Evolutionary conservation across 1,284 basidiomycete genomes (phyloP), one percentile per base, ranked within the genome.

Genomic region (Cystobasidium sp.): DNA sequence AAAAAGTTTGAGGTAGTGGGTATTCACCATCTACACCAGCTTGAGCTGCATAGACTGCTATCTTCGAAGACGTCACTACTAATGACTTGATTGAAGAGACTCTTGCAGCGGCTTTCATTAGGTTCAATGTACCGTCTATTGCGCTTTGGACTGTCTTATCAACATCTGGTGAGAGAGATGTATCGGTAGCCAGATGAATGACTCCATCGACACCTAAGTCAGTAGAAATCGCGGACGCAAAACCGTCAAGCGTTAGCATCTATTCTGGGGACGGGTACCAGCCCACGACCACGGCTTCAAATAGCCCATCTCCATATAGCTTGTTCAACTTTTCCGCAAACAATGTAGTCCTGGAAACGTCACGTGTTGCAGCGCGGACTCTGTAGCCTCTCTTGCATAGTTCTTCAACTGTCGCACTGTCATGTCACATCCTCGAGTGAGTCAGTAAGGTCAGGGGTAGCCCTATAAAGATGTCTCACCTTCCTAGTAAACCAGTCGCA

Each of bases 51-150:
- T 49, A 69, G 16, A 67, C 65, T 18, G 66, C 55, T 18, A 69
- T 41, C 37, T 53, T 51, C 7, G 76, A 76, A 3, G 65, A 68
- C 20, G 76, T 76, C 46, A 74, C 53, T 14, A 76, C 69, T 31
- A 76, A 72, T 9, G 68, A 52, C 56, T 76, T 76, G 55, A 75
- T 61, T 10, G 49, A 24, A 0, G 68, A 59, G 3, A 55, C 39
- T 16, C 18, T 39, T 18, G 46, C 24, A 20, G 76, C 73, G 9
- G 76, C 64, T 7, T 55, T 20, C 39, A 76, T 68, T 8, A 68
- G 61, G 18, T 18, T 41, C 59, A 68, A 52, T 46, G 68, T 72
- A 2, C 16, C 9, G 0, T 58, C 44, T 47, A 75, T 59, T 22
- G 65, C 73, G 20, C 52, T 55, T 9, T 20, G 4, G 51, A 75